Evolutionary conservation across 257 asterid genomes (phyloP), one percentile per base, ranked within the genome.

Genomic region (Nemophila menziesii): DNA sequence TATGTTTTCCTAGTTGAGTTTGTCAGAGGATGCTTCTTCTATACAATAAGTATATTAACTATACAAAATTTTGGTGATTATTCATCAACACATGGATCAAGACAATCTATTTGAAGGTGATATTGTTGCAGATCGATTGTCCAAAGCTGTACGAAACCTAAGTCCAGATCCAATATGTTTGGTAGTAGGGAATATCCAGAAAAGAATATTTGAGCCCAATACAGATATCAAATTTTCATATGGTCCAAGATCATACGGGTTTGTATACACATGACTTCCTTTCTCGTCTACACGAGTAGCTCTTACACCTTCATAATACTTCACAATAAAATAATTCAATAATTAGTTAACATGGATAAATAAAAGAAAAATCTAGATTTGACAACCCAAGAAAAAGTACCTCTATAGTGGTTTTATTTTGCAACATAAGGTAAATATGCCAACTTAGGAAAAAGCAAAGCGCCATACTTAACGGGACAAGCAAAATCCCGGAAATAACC

Each of bases 231-330:
- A 26, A 58, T 89, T 89, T 47, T 76, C 92, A 44, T 61, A 84
- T 13, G 64, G 57, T 45, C 97, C 93, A 13, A 83, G 51, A 57
- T 80, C 74, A 48, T 87, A 87, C 11, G 93, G 95, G 66, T 83
- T 85, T 2, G 93, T 72, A 69, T 80, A 73, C 34, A 84, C 71
- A 5, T 71, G 63, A 23, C 92, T 93, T 47, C 97, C 93, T 58
- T 80, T 80, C 55, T 80, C 89, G 5, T 82, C 89, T 19, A 76
- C 79, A 65, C 77, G 73, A 86, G 71, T 77, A 16, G 93, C 92
- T 62, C 97, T 67, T 26, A 83, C 97, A 29, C 97, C 97, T 70
- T 87, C 97, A 53, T 79, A 71, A 56, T 83, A 75, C 97, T 87
- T 78, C 33, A 33, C 63, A 18, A 39, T 18, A 14, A 39, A 48